Evolutionary conservation across 1,284 basidiomycete species (phyloP), one percentile per base, ranked within the genome.

Genomic region (Ganoderma meredithae): DNA sequence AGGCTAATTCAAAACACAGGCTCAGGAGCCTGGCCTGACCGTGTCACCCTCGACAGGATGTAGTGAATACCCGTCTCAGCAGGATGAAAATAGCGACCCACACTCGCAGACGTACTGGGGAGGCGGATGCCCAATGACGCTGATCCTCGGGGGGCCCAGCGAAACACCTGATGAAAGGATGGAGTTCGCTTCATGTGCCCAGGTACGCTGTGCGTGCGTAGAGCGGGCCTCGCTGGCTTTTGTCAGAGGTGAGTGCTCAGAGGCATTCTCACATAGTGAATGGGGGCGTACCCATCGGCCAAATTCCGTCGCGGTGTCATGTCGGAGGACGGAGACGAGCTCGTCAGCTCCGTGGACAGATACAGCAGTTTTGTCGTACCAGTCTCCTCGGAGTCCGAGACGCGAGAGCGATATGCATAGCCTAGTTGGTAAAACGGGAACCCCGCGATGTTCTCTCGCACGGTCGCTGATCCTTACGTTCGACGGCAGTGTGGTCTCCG

Each of bases 331-430:
- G 52, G 31, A 25, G 52, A 55, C 27, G 13, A 55, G 27, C 4
- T 31, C 52, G 15, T 33, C 22, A 27, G 52, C 27, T 33, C 52
- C 52, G 52, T 55, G 27, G 52, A 33, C 52, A 27, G 27, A 55
- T 55, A 22, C 52, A 31, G 52, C 52, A 55, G 52, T 31, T 55
- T 33, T 55, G 15, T 17, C 27, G 52, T 55, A 17, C 52, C 52
- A 55, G 27, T 6, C 52, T 55, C 52, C 52, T 55, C 52, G 52
- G 52, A 55, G 52, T 55, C 52, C 52, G 52, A 55, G 27, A 55
- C 9, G 52, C 52, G 52, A 33, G 31, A 55, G 52, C 27, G 27
- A 27, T 7, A 15, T 17, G 27, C 31, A 52, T 22, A 25, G 47
- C 22, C 22, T 22, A 52, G 47, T 52, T 25, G 22, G 47, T 52